Evolutionary conservation across 176 grass and related monocot species (phyloP), one percentile per base, ranked within the genome.

Genomic region (Canna indica): DNA sequence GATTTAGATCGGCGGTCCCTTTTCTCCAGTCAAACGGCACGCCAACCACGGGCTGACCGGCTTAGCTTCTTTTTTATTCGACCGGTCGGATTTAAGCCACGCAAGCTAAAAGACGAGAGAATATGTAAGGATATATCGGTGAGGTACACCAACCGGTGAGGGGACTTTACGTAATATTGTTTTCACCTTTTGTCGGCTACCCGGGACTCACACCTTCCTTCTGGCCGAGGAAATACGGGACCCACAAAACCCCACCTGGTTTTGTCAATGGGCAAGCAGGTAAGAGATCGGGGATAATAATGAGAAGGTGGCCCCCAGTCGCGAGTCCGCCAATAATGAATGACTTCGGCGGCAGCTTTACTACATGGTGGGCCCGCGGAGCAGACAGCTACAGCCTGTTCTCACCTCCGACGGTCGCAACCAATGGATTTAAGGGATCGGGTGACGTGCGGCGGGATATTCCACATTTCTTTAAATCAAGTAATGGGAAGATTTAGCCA

Each of bases 21-120:
- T 47, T 27, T 24, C 25, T 39, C 13, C 33, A 27, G 58, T 75
- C 73, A 75, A 35, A 46, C 26, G 38, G 73, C 73, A 48, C 39
- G 41, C 61, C 32, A 32, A 7, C 39, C 17, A 33, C 18, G 27
- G 26, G 7, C 64, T 64, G 39, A 64, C 73, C 58, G 57, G 8
- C 22, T n/a, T n/a, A n/a, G n/a, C n/a, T n/a, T n/a, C n/a, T 26
- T 5, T 10, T 9, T 60, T 50, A 48, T 52, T 69, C 36, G 16
- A 69, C 47, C 16, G 47, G 3, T 50, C 47, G 4, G 36, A 7
- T 7, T 38, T 38, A 38, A 38, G 36, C 36, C 36, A 38, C 36
- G 36, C 36, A 7, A 38, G 36, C 36, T 44, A 44, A 44, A 5
- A 10, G 41, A 44, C 41, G 0, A 11, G 41, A 11, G 13, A 11